A percentile compares a stretch with the other conserved stretches of the same genome.
Conservation (phyloP, 768 basidiomycete species). For the Mycena latifolia region DNA sequence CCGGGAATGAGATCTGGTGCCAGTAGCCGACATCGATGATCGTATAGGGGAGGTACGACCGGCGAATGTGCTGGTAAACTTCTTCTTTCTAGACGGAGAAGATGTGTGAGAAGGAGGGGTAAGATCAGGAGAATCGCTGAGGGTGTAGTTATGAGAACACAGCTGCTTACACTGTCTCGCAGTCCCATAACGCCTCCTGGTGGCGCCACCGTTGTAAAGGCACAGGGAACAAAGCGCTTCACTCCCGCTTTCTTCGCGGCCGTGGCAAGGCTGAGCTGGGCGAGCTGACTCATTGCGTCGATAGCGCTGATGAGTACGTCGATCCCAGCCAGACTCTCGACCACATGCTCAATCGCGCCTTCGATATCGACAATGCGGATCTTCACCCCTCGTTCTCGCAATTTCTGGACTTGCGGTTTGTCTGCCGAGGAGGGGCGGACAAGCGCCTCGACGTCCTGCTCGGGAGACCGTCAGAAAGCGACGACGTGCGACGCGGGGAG, state of each 20-base stretch:
- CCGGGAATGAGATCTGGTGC: constrained; percentile 39
- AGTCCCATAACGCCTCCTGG: constrained; percentile 18
- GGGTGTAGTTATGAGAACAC: no score
- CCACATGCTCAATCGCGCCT: constrained; percentile 6
- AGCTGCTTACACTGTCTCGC: constrained; percentile 16
- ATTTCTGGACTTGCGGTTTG: constrained; percentile 14
- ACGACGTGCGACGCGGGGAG: no score
- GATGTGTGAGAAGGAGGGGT: no score
- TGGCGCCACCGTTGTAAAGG: constrained; percentile 23
- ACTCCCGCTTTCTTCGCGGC: constrained; percentile 31
- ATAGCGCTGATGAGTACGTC: constrained; percentile 31
- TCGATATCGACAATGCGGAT: constrained; percentile 26
- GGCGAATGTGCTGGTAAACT: constrained; percentile 41
- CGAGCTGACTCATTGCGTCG: constrained; percentile 11
- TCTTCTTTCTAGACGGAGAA: constrained; percentile 45
- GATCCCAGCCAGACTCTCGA: constrained; percentile 8
- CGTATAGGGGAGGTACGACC: constrained; percentile 42
- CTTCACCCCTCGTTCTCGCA: constrained; percentile 15
- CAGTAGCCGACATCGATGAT: constrained; percentile 50
- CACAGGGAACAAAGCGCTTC: constrained; percentile 32
- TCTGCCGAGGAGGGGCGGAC: constrained; percentile 23
- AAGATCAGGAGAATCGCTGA: no score
- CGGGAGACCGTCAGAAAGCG: no score
- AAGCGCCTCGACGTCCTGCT: constrained; percentile 24
- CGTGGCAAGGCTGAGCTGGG: constrained; percentile 21